phyloP scores from a whole-genome alignment of 1,139 yeast species.

The Saccharomycopsis crataegensis region DNA sequence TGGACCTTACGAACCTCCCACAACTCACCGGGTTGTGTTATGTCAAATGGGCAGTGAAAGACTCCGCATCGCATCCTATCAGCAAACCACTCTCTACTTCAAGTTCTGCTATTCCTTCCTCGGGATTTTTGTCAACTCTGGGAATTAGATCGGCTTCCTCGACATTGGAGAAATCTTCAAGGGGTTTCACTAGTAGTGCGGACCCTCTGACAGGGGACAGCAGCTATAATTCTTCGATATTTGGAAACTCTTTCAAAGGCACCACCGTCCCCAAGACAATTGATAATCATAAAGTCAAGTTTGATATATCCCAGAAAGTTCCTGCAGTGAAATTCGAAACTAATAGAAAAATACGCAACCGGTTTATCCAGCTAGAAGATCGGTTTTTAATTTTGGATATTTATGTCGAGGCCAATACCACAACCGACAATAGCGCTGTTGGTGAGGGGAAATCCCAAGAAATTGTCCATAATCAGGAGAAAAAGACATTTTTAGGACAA shows the following conservation, averaged over 20 bases:
- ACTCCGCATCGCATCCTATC: neutral
- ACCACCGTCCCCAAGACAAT: conserved; percentile 9
- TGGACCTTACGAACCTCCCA: conserved; percentile 18
- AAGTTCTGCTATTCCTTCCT: neutral
- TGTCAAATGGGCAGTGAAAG: conserved; percentile 17
- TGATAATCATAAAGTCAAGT: conserved; percentile 18
- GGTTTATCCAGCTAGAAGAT: conserved; percentile 11
- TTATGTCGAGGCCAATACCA: conserved; percentile 5
- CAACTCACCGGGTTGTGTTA: conserved; percentile 18
- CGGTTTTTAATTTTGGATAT: conserved; percentile 11
- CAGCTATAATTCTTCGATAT: conserved; percentile 6
- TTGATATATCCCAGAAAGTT: conserved; percentile 11
- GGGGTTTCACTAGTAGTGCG: neutral
- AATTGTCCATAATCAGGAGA: conserved; percentile 11
- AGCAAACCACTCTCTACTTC: conserved; percentile 11
- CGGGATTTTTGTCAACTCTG: neutral
- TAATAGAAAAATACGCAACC: conserved; percentile 6
- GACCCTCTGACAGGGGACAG: neutral
- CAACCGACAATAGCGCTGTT: neutral
- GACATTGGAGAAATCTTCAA: neutral
- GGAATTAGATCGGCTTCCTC: neutral
- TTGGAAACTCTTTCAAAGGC: conserved; percentile 13
- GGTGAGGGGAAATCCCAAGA: conserved; percentile 1
- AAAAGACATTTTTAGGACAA: conserved; percentile 12
- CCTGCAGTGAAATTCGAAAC: conserved; percentile 13